These are phyloP conservation scores for Solanum bulbocastanum DNA, from an alignment of 257 asterid species.

Conservation along the genomic window DNA sequence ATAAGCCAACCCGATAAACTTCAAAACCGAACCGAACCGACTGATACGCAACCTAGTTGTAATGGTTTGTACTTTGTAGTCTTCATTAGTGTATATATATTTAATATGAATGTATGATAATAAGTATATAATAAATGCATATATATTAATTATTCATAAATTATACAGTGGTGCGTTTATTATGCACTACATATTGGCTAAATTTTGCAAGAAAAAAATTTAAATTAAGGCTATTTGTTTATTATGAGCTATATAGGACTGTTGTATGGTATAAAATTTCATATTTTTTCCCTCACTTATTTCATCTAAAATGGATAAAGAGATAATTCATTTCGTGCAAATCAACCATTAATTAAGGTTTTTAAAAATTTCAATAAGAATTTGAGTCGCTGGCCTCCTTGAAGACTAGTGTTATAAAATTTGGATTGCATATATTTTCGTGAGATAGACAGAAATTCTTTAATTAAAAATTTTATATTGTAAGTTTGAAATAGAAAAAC, in stretches of 20 bases:
- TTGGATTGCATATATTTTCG: not conserved
- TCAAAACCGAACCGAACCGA: too few species aligned
- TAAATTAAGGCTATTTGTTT: not conserved
- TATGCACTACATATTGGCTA: not conserved
- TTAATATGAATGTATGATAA: not conserved
- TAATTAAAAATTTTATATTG: too few species aligned
- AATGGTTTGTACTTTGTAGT: not conserved
- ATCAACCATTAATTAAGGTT: not conserved
- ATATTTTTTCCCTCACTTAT: not conserved
- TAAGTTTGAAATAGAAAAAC: too few species aligned
- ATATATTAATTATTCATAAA: not conserved
- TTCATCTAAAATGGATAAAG: not conserved
- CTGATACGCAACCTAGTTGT: too few species aligned
- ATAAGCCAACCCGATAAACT: too few species aligned
- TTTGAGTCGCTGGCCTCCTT: not conserved
- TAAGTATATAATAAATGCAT: not conserved
- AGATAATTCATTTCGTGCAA: not conserved
- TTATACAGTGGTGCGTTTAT: not conserved
- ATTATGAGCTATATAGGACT: not conserved
- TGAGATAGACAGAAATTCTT: not conserved
- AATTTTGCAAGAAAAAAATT: not conserved
- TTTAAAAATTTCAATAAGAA: not conserved
- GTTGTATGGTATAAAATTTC: not conserved
- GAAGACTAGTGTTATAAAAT: not conserved
- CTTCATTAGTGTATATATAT: not conserved